Evolutionary conservation across 208 protist genomes (phyloP), one percentile per base, ranked within the genome.

Genomic region (Leishmania gerbilli): DNA sequence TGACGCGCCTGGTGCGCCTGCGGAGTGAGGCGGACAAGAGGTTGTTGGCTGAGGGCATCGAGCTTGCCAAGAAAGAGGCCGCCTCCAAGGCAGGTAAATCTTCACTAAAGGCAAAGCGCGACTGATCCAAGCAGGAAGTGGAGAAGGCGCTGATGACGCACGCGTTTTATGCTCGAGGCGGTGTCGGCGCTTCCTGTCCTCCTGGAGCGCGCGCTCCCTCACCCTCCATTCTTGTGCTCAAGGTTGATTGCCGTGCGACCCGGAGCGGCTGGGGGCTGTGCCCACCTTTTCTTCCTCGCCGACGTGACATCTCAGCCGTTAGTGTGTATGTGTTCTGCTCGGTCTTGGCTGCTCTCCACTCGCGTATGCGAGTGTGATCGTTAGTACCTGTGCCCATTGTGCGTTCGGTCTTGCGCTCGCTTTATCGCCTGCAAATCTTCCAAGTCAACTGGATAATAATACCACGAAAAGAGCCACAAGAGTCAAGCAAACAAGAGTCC

Each of bases 1-100:
- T 82, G 45, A 89, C 60, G 15, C 88, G 90, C 21, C 40, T 87
- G 9, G 40, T 74, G 34, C 49, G 27, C 24, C 51, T 86, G 53
- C 67, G 42, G 53, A 15, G 62, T 17, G 75, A 37, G 75, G 75
- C 31, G n/a, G 79, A 89, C 65, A 75, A 69, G 45, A 64, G 17
- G 27, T 64, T 82, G n/a, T 42, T 82, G 37, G 49, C 45, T 27
- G 62, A 81, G 24, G 55, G 76, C 13, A 51, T 86, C n/a, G 62
- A 77, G 42, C 40, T 77, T 19, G 65, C 37, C 19, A 60, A 53
- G 58, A 74, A 60, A 47, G 74, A 77, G 37, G 37, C 55, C 7
- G 74, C 37, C 21, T 77, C 74, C 11, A 80, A 79, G 69, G 56
- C 53, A 47, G 53, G 19, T 9, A 71, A 79, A 62, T 45, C 68